Evolutionary conservation across 768 basidiomycete species (phyloP).

Genomic region (Leucosporidium creatinivorum): DNA sequence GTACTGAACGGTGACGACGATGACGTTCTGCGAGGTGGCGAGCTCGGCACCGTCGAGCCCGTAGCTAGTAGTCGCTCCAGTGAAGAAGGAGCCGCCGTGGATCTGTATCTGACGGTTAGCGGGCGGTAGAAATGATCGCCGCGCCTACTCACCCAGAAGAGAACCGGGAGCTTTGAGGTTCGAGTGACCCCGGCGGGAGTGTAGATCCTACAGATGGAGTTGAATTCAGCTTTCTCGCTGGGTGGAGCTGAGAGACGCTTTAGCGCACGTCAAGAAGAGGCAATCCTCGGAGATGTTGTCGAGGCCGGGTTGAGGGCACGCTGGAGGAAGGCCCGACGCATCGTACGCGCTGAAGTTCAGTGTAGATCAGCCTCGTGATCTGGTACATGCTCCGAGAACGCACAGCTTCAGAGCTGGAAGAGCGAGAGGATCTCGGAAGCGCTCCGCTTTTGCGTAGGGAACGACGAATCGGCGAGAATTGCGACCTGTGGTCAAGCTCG

Average conservation of each 20-base stretch:
- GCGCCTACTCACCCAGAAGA: constrained; percentile 38
- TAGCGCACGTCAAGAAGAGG: constrained; percentile 46
- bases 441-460: constrained; percentile 24
- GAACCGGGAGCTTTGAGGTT: constrained; percentile 34
- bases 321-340: constrained; percentile 50
- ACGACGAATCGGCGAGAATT: constrained; percentile 18
- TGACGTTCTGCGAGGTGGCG: constrained; percentile 60
- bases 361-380: no score
- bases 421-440: constrained; percentile 9
- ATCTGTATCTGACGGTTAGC: constrained; percentile 50
- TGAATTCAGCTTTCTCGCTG: no score
- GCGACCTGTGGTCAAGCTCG: no score
- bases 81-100: constrained; percentile 74
- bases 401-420: not conserved
- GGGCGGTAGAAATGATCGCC: not conserved
- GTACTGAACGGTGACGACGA: constrained; percentile 77
- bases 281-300: constrained; percentile 65
- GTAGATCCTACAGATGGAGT: constrained; percentile 47
- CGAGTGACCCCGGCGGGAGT: constrained; percentile 46
- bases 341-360: constrained; percentile 7
- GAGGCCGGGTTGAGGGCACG: constrained; percentile 57
- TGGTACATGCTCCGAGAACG: no score
- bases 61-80: constrained; percentile 62
- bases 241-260: no score
- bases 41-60: constrained; percentile 72